Evolutionary conservation across 192 early-diverging fungal species (phyloP).

Genomic region (Cladochytrium replicatum): DNA sequence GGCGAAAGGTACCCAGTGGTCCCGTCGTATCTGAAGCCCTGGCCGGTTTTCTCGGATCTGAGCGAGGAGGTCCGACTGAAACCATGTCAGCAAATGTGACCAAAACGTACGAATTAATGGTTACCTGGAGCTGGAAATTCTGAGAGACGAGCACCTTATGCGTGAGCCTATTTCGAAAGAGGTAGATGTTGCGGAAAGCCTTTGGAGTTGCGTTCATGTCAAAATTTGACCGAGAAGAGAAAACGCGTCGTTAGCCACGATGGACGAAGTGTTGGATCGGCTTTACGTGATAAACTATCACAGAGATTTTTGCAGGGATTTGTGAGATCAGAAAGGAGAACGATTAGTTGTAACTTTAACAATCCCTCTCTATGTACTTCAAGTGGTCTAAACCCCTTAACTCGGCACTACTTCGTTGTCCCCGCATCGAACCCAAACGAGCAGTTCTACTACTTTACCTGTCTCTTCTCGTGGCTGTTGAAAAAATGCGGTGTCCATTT

Average conservation of each 20-base stretch:
- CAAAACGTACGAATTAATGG: no score
- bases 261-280: constrained; percentile 44
- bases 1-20: constrained; percentile 44
- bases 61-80: constrained; percentile 16
- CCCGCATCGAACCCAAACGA: constrained; percentile 41
- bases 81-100: no score
- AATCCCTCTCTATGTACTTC: background rate
- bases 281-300: constrained; percentile 37
- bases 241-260: constrained; percentile 1
- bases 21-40: constrained; percentile 20
- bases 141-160: background rate
- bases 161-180: background rate
- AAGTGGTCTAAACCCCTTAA: constrained; percentile 9
- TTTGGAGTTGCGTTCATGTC: background rate
- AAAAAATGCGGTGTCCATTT: constrained; percentile 25
- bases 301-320: constrained; percentile 32
- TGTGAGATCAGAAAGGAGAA: constrained; percentile 11
- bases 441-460: constrained; percentile 44
- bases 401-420: constrained; percentile 31
- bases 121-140: background rate
- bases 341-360: background rate
- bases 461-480: constrained; percentile 39
- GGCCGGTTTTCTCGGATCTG: constrained; percentile 37
- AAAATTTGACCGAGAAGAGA: background rate
- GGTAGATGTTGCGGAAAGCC: background rate